phyloP scores from a whole-genome alignment of 2,329 filamentous ascomycete genomes.

The Paecilomyces dactylethromorphus region DNA sequence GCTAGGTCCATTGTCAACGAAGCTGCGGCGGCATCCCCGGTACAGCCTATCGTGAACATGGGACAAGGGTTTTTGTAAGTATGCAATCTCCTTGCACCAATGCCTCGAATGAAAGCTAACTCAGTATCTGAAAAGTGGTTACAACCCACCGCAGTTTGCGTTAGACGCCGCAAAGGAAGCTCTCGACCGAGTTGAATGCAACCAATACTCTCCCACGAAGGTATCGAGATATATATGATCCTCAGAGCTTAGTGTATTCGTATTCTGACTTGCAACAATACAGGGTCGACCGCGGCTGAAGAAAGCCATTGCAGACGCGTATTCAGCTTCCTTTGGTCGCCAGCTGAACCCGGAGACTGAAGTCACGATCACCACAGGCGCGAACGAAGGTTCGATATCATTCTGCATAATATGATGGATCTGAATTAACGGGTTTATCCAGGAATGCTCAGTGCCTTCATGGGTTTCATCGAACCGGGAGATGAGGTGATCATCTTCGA shows the following conservation, averaged over 20 bases:
- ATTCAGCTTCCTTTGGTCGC: constrained; percentile 81
- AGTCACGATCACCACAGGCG: constrained; percentile 79
- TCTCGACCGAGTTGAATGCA: constrained; percentile 87
- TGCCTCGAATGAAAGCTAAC: background rate
- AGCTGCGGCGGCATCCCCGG: constrained; percentile 56
- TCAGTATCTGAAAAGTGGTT: constrained; percentile 49
- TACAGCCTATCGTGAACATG: constrained; percentile 64
- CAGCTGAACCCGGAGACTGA: constrained; percentile 82
- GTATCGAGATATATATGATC: constrained; percentile 22
- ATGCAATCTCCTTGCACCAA: constrained; percentile 1
- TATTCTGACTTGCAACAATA: constrained; percentile 3
- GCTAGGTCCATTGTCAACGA: constrained; percentile 61
- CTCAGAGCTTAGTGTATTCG: background rate
- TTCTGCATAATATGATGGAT: background rate
- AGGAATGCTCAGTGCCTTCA: constrained; percentile 94
- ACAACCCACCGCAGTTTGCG: constrained; percentile 89
- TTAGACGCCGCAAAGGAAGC: constrained; percentile 86
- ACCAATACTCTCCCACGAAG: constrained; percentile 96
- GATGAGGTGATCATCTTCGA: constrained; percentile 98
- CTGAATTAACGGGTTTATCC: constrained; percentile 1
- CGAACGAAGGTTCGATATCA: constrained; percentile 40
- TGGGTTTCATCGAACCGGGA: constrained; percentile 90
- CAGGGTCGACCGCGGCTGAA: constrained; percentile 78
- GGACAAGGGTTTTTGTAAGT: constrained; percentile 56
- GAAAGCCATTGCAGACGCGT: constrained; percentile 88